Evolutionary conservation across 208 protist species (phyloP), one percentile per base, ranked within the genome.

Genomic region (Giardia muris): DNA sequence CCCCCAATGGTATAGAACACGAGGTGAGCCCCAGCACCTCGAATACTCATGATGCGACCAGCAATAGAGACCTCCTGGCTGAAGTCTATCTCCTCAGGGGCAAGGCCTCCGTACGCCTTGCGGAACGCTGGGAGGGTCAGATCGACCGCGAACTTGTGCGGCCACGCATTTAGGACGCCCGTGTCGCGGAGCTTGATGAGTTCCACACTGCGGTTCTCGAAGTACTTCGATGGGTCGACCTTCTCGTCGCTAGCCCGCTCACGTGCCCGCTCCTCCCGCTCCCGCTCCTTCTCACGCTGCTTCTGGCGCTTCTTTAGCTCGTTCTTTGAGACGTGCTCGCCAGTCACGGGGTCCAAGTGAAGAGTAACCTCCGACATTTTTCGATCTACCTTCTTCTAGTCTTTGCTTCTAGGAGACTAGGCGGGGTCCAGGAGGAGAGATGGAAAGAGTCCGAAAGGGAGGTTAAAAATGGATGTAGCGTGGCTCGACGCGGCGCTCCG

Each of bases 1-100:
- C 96, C 96, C 86, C 95, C 94, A 2, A 99, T 94, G 43, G 97
- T 97, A 87, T 98, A 96, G 94, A 99, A 99, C 92, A 98, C 93
- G 1, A 99, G 95, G 94, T 97, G 98, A 19, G 95, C 93, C 43
- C 98, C 97, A 44, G 92, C 45, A 30, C 57, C 44, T 91, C 97
- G 95, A 91, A 96, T 96, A 39, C 42, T 86, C 2, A 94, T 57
- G 30, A 98, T 92, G 67, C 96, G 95, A 43, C 96, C 95, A 46
- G 97, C 96, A 87, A 99, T 94, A 4, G 95, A 95, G 2, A 98
- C 96, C 0, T 48, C 1, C 67, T 92, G 42, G 1, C 0, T 44
- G n/a, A 43, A 4, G 0, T 43, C 1, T 1, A 4, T 1, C 89
- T 88, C 67, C 45, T 39, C 0, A 89, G 42, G 46, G 42, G 1